Evolutionary conservation across 139 green algal genomes (phyloP), one percentile per base, ranked within the genome.

Genomic region (Haematococcus sp.): DNA sequence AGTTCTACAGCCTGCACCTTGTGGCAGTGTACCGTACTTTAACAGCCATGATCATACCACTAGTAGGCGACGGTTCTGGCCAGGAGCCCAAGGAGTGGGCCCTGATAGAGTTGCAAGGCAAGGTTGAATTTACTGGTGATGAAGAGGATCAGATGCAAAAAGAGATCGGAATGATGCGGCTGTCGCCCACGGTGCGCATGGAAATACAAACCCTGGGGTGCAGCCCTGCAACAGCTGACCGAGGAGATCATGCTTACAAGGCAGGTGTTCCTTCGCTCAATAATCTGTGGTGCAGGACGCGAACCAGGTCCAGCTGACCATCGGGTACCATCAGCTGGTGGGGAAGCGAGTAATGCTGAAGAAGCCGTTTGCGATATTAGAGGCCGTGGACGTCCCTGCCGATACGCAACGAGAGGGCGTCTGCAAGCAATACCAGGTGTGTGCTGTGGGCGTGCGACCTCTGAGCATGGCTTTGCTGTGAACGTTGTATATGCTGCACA

Each of bases 281-380:
- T 11, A 49, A 19, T 49, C 7, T 11, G 40, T 49, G 7, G 40
- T 11, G 40, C 40, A 49, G 40, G 40, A 49, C 40, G 40, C 40
- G 11, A 49, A 49, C 40, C 40, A 49, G 0, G 61, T 95, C 9
- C 65, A 87, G 27, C 73, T 97, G 20, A 91, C 79, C 0, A 87
- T 97, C 22, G 92, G 91, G 2, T 93, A 94, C 70, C 92, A 97
- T 63, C 86, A 94, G 55, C 65, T 96, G 22, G 91, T 94, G 63
- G 92, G 92, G 32, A 92, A 91, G 66, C 56, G 75, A 17, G 56
- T 93, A 44, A n/a, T 69, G 11, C 72, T 97, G 27, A 96, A 93
- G 63, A 95, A 96, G 65, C 90, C 92, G 0, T 70, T 97, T 34
- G 90, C 83, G 0, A 81, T 97, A 20, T 69, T 97, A 13, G 68